A percentile compares a stretch with the other conserved stretches of the same genome.
Evolutionary conservation across 345 rosid genomes (phyloP).

Genomic region (Abelmoschus esculentus): DNA sequence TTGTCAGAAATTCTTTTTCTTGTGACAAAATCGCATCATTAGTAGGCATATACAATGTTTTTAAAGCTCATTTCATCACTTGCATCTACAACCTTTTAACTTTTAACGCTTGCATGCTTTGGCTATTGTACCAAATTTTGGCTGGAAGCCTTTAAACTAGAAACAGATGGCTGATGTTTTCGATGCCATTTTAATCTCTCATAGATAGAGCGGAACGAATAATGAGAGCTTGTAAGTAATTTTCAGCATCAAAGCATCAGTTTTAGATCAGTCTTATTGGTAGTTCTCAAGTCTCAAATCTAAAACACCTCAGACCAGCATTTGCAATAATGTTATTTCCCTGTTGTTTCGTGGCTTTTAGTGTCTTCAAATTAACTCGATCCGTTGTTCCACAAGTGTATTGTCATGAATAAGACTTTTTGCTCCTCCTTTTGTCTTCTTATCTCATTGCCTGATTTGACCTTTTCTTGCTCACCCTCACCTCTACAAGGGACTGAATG

Average conservation of each 20-base stretch:
- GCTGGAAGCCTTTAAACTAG: neutral
- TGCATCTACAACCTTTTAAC: neutral
- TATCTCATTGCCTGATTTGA: constrained; percentile 4
- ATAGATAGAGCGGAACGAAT: neutral
- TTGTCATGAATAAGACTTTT: neutral
- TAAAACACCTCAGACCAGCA: neutral
- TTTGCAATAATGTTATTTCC: neutral
- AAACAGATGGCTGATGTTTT: constrained; percentile 2
- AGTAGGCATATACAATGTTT: neutral
- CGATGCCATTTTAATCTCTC: neutral
- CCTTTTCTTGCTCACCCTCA: constrained; percentile 10
- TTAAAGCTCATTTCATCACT: neutral
- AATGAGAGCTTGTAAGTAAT: neutral
- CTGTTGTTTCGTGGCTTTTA: neutral
- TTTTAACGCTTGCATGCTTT: neutral
- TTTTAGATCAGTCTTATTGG: neutral
- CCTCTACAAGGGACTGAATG: constrained; percentile 42
- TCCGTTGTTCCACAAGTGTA: neutral
- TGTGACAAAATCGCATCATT: neutral
- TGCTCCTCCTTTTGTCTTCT: constrained; percentile 1
- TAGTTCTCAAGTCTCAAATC: neutral
- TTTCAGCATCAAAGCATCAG: neutral
- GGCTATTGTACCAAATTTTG: neutral
- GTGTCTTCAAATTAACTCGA: neutral
- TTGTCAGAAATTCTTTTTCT: neutral